Evolutionary conservation across 306 rosid genomes (phyloP).

Genomic region (Benincasa hispida): DNA sequence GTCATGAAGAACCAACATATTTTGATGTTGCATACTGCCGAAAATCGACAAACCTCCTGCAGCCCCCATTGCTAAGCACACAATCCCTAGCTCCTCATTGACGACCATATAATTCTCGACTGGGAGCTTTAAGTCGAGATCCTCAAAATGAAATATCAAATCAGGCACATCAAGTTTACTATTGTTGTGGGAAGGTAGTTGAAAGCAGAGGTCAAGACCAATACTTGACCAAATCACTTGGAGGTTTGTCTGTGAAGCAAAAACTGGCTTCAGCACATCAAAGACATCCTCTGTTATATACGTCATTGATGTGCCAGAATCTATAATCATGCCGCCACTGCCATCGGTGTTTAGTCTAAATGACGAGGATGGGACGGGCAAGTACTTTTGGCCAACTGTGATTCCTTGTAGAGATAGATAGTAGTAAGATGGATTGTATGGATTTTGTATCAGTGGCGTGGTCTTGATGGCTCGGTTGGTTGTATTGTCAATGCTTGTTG

Average conservation of each 20-base stretch:
- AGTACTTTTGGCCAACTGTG: constrained; percentile 33
- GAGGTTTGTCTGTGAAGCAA: constrained; percentile 35
- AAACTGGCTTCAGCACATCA: constrained; percentile 27
- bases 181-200: constrained; percentile 21
- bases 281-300: constrained; percentile 38
- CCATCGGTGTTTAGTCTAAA: constrained; percentile 42
- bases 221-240: constrained; percentile 19
- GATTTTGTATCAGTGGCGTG: constrained; percentile 47
- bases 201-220: constrained; percentile 60
- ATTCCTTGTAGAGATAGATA: constrained; percentile 61
- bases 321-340: constrained; percentile 54
- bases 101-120: constrained; percentile 41
- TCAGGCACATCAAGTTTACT: constrained; percentile 33
- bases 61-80: constrained; percentile 59
- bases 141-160: constrained; percentile 43
- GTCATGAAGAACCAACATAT: constrained; percentile 27
- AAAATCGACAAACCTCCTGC: constrained; percentile 46
- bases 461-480: not conserved
- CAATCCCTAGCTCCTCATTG: constrained; percentile 30
- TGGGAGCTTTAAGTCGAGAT: constrained; percentile 56
- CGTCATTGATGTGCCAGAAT: constrained; percentile 64
- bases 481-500: constrained; percentile 14
- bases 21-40: constrained; percentile 33
- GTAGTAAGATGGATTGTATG: constrained; percentile 53
- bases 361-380: constrained; percentile 30